Evolutionary conservation across 305 asterid species (phyloP).

Genomic region (Ruellia speciosa): DNA sequence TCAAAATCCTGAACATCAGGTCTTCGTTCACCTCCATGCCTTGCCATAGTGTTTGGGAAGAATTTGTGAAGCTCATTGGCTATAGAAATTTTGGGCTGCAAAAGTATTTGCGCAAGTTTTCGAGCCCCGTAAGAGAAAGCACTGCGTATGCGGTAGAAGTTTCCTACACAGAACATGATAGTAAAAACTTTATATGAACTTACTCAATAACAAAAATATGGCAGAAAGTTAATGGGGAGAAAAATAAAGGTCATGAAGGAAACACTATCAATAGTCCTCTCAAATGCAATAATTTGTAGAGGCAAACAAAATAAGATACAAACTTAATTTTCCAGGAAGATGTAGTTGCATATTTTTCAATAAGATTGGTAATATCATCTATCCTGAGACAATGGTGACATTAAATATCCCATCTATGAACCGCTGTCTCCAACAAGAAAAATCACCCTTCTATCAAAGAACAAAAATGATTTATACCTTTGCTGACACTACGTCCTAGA

Average conservation of each 20-base stretch:
- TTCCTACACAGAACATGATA: slow-evolving; percentile 35
- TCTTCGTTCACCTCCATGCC: slow-evolving; percentile 56
- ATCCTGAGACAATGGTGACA: too few species aligned
- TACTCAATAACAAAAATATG: not conserved
- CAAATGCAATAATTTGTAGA: not conserved
- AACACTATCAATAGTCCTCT: too few species aligned
- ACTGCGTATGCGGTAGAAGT: slow-evolving; percentile 75
- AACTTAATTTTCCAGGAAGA: not conserved
- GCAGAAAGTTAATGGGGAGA: too few species aligned
- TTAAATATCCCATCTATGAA: not conserved
- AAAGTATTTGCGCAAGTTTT: slow-evolving; percentile 54
- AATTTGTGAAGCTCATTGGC: slow-evolving; percentile 50
- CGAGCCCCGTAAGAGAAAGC: slow-evolving; percentile 79
- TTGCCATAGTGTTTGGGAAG: slow-evolving; percentile 59
- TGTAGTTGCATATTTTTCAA: not conserved
- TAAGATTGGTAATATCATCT: too few species aligned
- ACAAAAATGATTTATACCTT: slow-evolving; percentile 37
- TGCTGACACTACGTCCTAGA: slow-evolving; percentile 79
- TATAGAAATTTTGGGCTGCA: slow-evolving; percentile 39
- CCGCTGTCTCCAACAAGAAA: not conserved
- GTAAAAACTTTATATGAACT: not conserved
- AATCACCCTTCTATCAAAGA: slow-evolving; percentile 4
- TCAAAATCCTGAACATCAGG: slow-evolving; percentile 43
- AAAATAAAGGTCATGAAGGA: too few species aligned
- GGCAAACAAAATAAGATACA: not conserved